A percentile compares a stretch with the other conserved stretches of the same genome.
phyloP scores from a whole-genome alignment of 169 alveolate genomes.

The Condylostoma magnum region DNA sequence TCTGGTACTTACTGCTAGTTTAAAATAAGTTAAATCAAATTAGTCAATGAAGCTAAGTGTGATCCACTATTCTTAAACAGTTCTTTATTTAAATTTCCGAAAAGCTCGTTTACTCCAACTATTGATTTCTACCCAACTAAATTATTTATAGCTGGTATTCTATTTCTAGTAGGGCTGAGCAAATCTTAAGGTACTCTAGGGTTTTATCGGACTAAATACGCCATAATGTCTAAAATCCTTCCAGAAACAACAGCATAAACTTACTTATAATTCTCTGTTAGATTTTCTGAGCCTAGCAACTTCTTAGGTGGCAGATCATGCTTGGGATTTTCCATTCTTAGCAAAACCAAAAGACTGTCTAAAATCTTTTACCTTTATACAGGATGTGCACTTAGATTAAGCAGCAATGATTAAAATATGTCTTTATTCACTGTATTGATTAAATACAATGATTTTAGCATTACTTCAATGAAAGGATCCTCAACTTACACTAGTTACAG shows the following conservation, averaged over 20 bases:
- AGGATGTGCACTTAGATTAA: slow-evolving; percentile 14
- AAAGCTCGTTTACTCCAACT: no score
- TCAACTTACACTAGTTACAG: not conserved
- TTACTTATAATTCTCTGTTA: not conserved
- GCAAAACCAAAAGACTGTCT: slow-evolving; percentile 16
- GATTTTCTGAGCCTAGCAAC: slow-evolving; percentile 15
- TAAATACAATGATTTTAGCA: not conserved
- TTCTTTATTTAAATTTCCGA: not conserved
- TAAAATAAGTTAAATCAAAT: not conserved
- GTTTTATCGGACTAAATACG: not conserved
- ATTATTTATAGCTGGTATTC: no score
- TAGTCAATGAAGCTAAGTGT: slow-evolving; percentile 16
- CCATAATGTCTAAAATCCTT: slow-evolving; percentile 10
- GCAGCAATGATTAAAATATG: not conserved
- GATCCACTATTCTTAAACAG: slow-evolving; percentile 11
- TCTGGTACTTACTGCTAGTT: slow-evolving; percentile 13
- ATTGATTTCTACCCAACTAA: no score
- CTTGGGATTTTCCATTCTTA: not conserved
- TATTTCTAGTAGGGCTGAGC: not conserved
- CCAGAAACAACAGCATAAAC: slow-evolving; percentile 24
- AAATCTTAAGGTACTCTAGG: slow-evolving; percentile 16
- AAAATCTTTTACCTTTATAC: not conserved
- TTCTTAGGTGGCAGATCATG: slow-evolving; percentile 29
- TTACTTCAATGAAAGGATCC: slow-evolving; percentile 2
- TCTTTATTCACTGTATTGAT: slow-evolving; percentile 22